Evolutionary conservation across 2,329 filamentous ascomycete species (phyloP), one percentile per base, ranked within the genome.

Genomic region (Endothia cerciana): DNA sequence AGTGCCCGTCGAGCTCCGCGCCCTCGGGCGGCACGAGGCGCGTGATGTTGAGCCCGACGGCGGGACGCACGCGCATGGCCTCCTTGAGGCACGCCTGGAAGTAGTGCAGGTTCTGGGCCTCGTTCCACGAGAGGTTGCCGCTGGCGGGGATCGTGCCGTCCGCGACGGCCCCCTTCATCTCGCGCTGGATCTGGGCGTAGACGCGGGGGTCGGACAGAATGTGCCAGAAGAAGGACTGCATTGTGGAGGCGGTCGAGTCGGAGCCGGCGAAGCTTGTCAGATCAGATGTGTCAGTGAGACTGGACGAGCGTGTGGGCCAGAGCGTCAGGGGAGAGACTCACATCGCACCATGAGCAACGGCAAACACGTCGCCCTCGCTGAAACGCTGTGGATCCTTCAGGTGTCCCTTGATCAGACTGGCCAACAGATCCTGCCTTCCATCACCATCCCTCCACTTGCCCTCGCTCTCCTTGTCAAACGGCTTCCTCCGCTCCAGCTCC

Each of bases 181-280:
- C 85, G 22, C 73, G 59, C 0, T 76, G 69, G 0, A 86, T 72
- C 4, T 69, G 68, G 2, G 70, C 62, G 69, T 84, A 81, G 13
- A 84, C 77, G 0, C 70, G 73, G 1, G 77, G 75, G 28, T 81
- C 78, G 45, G 81, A 78, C 11, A 86, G 77, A 0, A 82, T 76
- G 51, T 80, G 79, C 76, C 80, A 83, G 76, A 83, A 84, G 73
- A 85, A 84, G 64, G 82, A 85, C 69, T 85, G 83, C 83, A 86
- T 85, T 0, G 83, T 85, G 8, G 83, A 85, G 13, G 86, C 85
- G 0, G 86, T 87, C 0, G 85, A 87, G 74, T 88, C 86, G 25
- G 86, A 87, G 33, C 86, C 86, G 19, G 85, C 85, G 71, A 87
- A 84, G 68, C 83, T 85, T 51, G n/a, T 41, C 11, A 51, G 11